phyloP scores from a whole-genome alignment of 495 filamentous ascomycete species.

The Terfezia claveryi region DNA sequence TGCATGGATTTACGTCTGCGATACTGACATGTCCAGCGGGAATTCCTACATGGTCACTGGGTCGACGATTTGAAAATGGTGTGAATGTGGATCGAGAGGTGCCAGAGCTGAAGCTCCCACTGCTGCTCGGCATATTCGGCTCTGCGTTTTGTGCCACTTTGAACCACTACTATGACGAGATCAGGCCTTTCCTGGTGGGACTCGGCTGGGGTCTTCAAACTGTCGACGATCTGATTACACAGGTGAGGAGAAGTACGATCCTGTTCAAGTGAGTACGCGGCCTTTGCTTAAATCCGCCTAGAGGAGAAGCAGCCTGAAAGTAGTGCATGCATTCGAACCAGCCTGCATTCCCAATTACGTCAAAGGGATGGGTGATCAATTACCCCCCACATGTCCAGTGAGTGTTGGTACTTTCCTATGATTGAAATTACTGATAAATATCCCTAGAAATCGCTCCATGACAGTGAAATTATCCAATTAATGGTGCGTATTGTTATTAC shows the following conservation, averaged over 20 bases:
- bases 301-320: conserved; percentile 29
- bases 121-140: conserved; percentile 81
- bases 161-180: conserved; percentile 85
- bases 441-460: conserved; percentile 25
- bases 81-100: conserved; percentile 37
- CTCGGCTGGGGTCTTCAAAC: conserved; percentile 50
- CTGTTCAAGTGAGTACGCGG: not conserved
- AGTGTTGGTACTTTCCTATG: conserved; percentile 20
- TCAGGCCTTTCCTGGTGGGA: conserved; percentile 47
- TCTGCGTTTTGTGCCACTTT: conserved; percentile 89
- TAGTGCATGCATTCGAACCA: conserved; percentile 81
- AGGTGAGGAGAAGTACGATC: conserved; percentile 4
- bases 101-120: conserved; percentile 60
- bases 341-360: conserved; percentile 72
- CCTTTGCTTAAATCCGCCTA: not conserved
- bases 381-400: conserved; percentile 52
- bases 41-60: conserved; percentile 86
- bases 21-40: conserved; percentile 32
- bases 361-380: conserved; percentile 48
- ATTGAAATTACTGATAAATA: too few species aligned
- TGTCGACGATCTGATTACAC: conserved; percentile 65
- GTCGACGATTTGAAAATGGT: conserved; percentile 57
- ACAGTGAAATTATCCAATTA: conserved; percentile 49
- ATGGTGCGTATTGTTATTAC: conserved; percentile 27
- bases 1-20: not conserved